A percentile compares a stretch with the other conserved stretches of the same genome.
phyloP scores from a whole-genome alignment of 1,284 basidiomycete species.

The Melampsora larici-populina region DNA sequence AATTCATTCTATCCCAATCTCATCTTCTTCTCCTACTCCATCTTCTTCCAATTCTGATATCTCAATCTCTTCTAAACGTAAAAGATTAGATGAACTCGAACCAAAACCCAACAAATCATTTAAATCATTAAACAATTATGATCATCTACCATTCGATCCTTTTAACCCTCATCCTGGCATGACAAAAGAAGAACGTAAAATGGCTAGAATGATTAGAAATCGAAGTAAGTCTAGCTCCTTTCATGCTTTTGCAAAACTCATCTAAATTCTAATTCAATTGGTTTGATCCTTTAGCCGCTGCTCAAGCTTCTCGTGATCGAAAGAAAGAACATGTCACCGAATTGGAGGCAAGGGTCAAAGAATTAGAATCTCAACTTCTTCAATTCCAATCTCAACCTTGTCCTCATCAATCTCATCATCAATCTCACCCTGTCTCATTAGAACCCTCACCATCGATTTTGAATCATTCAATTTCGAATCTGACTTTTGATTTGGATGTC shows the following conservation, averaged over 20 bases:
- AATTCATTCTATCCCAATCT: background rate
- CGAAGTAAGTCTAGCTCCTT: slow-evolving; percentile 17
- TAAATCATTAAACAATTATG: background rate
- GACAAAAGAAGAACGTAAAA: slow-evolving; percentile 41
- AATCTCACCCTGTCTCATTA: background rate
- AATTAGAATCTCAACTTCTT: slow-evolving; percentile 13
- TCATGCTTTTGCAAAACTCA: background rate
- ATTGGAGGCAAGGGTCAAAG: slow-evolving; percentile 24
- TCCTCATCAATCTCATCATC: slow-evolving; percentile 11
- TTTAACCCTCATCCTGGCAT: slow-evolving; percentile 41
- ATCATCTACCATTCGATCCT: slow-evolving; percentile 30
- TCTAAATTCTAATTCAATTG: background rate
- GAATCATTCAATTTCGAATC: background rate
- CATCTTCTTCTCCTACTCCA: background rate
- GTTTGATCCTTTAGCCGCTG: slow-evolving; percentile 22
- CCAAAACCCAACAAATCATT: background rate
- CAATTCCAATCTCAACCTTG: background rate
- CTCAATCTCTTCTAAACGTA: slow-evolving; percentile 10
- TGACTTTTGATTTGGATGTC: background rate
- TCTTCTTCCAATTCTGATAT: background rate
- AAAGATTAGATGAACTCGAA: background rate
- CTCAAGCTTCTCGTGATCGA: slow-evolving; percentile 38
- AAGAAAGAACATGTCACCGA: slow-evolving; percentile 41
- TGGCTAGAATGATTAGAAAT: slow-evolving; percentile 43
- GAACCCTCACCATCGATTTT: background rate